phyloP scores from a whole-genome alignment of 164 flowering plant genomes.

The Macadamia tetraphylla region DNA sequence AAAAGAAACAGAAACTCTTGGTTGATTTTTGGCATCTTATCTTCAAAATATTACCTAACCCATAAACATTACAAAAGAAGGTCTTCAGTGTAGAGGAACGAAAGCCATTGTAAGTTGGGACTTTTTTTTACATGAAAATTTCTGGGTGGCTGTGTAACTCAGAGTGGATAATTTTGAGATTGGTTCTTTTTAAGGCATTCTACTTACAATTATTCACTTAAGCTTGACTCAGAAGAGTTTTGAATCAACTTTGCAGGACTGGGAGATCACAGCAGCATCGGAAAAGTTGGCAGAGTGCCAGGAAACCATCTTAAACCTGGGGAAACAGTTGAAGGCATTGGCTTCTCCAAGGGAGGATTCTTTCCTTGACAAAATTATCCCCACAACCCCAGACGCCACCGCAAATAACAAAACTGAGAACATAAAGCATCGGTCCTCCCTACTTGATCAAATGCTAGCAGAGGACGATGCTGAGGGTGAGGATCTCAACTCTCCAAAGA shows the following conservation, averaged over 20 bases:
- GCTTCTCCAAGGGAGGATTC: constrained; percentile 37
- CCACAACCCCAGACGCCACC: constrained; percentile 11
- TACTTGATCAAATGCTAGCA: constrained; percentile 62
- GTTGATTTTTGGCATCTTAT: too few species aligned
- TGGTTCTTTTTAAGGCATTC: too few species aligned
- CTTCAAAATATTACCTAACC: too few species aligned
- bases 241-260: constrained; percentile 43
- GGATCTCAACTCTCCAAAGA: constrained; percentile 28
- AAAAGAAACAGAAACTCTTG: too few species aligned
- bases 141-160: too few species aligned
- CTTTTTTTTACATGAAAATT: too few species aligned
- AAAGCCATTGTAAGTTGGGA: too few species aligned
- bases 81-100: too few species aligned
- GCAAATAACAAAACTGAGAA: constrained; percentile 16
- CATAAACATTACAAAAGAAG: too few species aligned
- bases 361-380: constrained; percentile 29
- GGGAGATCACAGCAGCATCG: constrained; percentile 72
- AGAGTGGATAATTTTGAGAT: too few species aligned
- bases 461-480: constrained; percentile 56
- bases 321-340: constrained; percentile 58
- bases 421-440: constrained; percentile 35
- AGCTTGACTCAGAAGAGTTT: neutral
- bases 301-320: constrained; percentile 49
- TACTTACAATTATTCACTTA: too few species aligned
- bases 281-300: constrained; percentile 61